Conservation (phyloP, 2,329 filamentous ascomycete genomes). For the Xylaria sp. region DNA sequence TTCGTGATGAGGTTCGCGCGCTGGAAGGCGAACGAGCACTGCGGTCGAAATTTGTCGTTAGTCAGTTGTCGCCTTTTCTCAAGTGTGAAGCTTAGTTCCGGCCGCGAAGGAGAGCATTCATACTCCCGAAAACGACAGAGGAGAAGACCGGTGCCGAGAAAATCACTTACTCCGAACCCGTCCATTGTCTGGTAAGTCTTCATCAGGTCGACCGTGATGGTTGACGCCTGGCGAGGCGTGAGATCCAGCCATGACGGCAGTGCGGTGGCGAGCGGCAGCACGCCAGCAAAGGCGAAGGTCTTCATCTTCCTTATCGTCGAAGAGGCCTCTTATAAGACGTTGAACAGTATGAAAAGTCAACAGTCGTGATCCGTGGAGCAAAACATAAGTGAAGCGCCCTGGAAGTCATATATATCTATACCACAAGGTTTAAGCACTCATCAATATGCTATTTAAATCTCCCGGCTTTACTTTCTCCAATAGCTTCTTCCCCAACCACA, state of each 20-base stretch:
- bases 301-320: constrained; percentile 36
- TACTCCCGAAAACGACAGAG: background rate
- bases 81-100: background rate
- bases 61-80: background rate
- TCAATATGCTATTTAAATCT: constrained; percentile 36
- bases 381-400: constrained; percentile 16
- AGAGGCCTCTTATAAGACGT: constrained; percentile 7
- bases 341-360: background rate
- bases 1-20: constrained; percentile 57
- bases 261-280: constrained; percentile 39
- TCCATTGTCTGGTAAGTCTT: constrained; percentile 58
- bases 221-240: constrained; percentile 40
- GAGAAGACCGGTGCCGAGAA: background rate
- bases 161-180: constrained; percentile 52
- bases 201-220: constrained; percentile 53
- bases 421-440: background rate
- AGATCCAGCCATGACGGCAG: constrained; percentile 41
- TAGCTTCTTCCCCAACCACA: constrained; percentile 11
- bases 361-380: background rate
- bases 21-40: constrained; percentile 56
- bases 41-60: background rate
- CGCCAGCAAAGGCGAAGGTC: constrained; percentile 34
- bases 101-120: background rate
- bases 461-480: constrained; percentile 29
- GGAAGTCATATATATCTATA: constrained; percentile 29